Evolutionary conservation across 164 flowering plant species (phyloP), one percentile per base, ranked within the genome.

Genomic region (Annona cherimola): DNA sequence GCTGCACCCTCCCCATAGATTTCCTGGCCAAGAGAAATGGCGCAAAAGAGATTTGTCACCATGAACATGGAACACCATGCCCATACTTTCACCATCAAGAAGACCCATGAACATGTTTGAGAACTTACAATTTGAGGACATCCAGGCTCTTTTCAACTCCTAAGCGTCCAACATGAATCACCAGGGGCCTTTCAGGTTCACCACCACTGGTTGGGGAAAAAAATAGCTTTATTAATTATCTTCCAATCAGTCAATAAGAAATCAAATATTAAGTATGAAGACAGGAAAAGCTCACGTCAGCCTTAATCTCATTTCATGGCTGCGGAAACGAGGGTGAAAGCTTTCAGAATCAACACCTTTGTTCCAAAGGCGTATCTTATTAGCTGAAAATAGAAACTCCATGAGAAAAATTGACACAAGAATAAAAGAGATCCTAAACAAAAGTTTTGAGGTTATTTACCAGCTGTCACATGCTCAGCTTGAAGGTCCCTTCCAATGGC

Each of bases 91-190:
- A 26, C 35, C 35, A 26, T 26, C 35, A 26, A 26, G 35, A n/a
- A n/a, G n/a, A n/a, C n/a, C n/a, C 70, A 9, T 12, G 7, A 68
- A 60, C n/a, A 14, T 19, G 35, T 45, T 68, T 26, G 69, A 57
- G 11, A 70, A 63, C 79, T 60, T 87, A 95, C 99, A 89, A 77
- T 78, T 91, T 93, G 73, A 87, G 88, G 73, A 93, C 88, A 81
- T 96, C 98, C 88, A 96, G 86, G 76, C 97, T 96, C 87, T 96
- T 96, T 81, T 96, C 99, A 68, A 89, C 93, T 69, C 99, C 99
- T 71, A 96, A 80, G 41, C 99, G 83, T 60, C 99, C 99, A 75
- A 93, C 98, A 78, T 96, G 99, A 67, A 93, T 84, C 73, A 96
- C 78, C 72, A 96, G 76, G 43, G 98, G 99, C 71, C 80, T 90